Conservation (phyloP, 2,329 filamentous ascomycete species). For the Colletotrichum gloeosporioides region DNA sequence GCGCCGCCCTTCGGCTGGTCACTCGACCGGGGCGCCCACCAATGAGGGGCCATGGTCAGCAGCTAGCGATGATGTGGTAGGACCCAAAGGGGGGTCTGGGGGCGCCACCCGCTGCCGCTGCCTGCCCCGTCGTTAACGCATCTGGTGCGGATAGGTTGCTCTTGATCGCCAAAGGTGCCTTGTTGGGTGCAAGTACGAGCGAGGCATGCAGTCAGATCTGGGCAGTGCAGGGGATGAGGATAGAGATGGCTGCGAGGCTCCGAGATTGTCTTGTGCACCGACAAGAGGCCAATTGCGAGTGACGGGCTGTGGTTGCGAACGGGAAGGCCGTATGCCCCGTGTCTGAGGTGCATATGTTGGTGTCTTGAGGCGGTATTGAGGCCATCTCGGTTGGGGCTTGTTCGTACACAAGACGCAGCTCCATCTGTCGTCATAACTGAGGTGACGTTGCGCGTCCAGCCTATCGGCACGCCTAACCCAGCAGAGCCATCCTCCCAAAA, state of each 20-base stretch:
- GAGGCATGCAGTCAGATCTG: slow-evolving; percentile 14
- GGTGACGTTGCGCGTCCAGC: slow-evolving; percentile 16
- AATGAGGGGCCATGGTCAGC: slow-evolving; percentile 3
- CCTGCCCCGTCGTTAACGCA: not conserved
- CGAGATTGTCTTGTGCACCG: not conserved
- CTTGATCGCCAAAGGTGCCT: not conserved
- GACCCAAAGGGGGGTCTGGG: not conserved
- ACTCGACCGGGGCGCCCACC: slow-evolving; percentile 15
- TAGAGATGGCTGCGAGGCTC: not conserved
- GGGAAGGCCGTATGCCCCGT: not conserved
- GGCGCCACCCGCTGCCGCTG: slow-evolving; percentile 17
- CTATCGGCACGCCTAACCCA: slow-evolving; percentile 8
- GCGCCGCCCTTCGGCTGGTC: slow-evolving; percentile 11
- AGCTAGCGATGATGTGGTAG: not conserved
- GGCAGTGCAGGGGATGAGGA: slow-evolving; percentile 6
- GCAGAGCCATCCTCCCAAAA: not conserved
- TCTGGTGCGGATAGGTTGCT: not conserved
- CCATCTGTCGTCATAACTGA: not conserved
- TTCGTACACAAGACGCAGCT: not conserved
- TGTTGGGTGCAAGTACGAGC: not conserved
- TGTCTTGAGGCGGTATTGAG: not conserved
- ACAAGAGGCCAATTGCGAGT: not conserved
- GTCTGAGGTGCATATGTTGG: not conserved
- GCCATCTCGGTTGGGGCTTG: not conserved
- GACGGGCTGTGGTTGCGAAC: not conserved